Conservation (phyloP, 208 protist genomes). For the Acanthamoeba sp. region DNA sequence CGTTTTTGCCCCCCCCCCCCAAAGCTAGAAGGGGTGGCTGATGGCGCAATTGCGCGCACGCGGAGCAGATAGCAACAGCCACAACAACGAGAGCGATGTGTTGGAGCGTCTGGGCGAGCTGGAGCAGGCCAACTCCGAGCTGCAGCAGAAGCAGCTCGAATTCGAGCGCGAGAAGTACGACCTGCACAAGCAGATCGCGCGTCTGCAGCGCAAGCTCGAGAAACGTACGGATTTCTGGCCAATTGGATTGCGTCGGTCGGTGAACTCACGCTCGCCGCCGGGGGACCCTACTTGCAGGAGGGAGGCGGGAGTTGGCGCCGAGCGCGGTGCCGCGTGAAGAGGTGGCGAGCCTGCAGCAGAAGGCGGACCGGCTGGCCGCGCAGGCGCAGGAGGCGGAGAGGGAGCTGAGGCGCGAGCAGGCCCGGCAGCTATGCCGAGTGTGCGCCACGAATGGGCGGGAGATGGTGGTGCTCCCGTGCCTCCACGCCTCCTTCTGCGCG, state of each 20-base stretch:
- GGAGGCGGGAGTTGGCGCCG: neutral
- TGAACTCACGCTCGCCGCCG: neutral
- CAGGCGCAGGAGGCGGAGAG: constrained; percentile 18
- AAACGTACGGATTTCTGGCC: neutral
- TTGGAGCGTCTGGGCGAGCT: constrained; percentile 10
- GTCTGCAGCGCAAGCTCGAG: constrained; percentile 14
- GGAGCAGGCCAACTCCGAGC: constrained; percentile 38
- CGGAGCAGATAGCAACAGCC: neutral
- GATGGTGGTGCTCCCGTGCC: constrained; percentile 52
- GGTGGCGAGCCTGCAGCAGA: constrained; percentile 11
- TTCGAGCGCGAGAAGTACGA: constrained; percentile 45
- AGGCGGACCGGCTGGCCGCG: neutral
- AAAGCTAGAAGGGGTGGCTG: no score
- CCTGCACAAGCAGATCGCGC: constrained; percentile 23
- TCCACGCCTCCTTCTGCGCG: constrained; percentile 22
- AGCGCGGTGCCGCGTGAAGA: neutral
- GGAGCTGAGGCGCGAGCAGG: constrained; percentile 1
- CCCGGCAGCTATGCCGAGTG: constrained; percentile 8
- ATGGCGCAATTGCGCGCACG: neutral
- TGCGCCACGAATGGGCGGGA: constrained; percentile 4
- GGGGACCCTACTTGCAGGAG: no score
- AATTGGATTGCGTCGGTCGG: neutral
- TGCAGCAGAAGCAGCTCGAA: constrained; percentile 47
- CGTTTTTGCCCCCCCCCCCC: neutral
- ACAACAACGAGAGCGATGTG: constrained; percentile 27